phyloP scores from a whole-genome alignment of 116 monocot genomes.

The Papilionanthe hybrid region DNA sequence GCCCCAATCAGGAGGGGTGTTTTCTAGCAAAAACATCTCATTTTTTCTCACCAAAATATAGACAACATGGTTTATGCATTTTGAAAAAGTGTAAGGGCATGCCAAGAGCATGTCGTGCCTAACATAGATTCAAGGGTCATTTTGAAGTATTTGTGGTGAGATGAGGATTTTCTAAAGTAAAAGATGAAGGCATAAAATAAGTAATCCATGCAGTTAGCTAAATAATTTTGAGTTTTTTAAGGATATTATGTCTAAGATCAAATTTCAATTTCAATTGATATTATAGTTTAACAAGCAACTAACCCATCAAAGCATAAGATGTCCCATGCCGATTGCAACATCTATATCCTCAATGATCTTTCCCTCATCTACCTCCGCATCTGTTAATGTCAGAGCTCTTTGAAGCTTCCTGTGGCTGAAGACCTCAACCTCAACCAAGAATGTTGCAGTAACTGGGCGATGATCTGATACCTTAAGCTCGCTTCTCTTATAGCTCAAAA shows the following conservation, averaged over 20 bases:
- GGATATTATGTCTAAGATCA: not conserved
- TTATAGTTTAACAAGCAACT: constrained; percentile 16
- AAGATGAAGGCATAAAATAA: not conserved
- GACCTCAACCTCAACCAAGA: constrained; percentile 48
- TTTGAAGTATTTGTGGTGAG: not conserved
- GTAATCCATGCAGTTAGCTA: not conserved
- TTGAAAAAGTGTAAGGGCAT: too few species aligned
- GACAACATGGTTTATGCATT: not conserved
- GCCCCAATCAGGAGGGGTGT: too few species aligned
- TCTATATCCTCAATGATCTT: constrained; percentile 29
- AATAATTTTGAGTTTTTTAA: not conserved
- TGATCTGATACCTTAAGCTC: constrained; percentile 62
- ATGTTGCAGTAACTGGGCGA: constrained; percentile 51
- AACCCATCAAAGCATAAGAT: constrained; percentile 9
- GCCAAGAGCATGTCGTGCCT: too few species aligned
- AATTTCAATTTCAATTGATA: not conserved
- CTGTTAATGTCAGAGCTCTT: constrained; percentile 54
- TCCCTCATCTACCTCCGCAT: constrained; percentile 51
- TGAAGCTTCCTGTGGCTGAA: constrained; percentile 60
- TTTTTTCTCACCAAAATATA: not conserved
- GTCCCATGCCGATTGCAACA: constrained; percentile 6
- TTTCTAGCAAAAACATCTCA: too few species aligned
- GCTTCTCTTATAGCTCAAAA: constrained; percentile 35
- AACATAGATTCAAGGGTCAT: too few species aligned
- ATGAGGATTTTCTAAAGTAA: not conserved